These are phyloP conservation scores for Hypoxylon rubiginosum DNA, from an alignment of 2,329 filamentous ascomycete species.

Conservation along the genomic window DNA sequence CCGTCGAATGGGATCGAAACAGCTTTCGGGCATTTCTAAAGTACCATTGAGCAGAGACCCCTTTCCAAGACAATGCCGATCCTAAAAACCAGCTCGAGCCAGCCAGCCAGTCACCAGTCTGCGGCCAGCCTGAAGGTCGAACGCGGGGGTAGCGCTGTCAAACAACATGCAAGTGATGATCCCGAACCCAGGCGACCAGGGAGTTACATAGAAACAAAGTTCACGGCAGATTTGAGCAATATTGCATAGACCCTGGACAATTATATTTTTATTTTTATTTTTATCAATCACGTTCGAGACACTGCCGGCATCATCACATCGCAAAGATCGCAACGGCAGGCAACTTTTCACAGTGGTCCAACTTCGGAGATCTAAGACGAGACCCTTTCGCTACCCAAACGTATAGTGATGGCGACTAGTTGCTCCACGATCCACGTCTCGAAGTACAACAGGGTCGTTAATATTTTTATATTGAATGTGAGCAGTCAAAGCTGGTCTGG, in stretches of 20 bases:
- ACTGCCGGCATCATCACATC: constrained; percentile 23
- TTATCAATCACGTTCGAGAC: constrained; percentile 24
- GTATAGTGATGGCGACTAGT: constrained; percentile 1
- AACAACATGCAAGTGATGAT: constrained; percentile 41
- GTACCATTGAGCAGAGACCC: constrained; percentile 19
- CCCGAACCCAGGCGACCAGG: constrained; percentile 37
- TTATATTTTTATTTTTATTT: constrained; percentile 31
- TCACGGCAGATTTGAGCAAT: constrained; percentile 30
- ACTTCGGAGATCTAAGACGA: constrained; percentile 14
- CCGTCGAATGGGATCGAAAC: constrained; percentile 32
- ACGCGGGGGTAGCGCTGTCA: constrained; percentile 42
- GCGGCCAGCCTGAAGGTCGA: constrained; percentile 22
- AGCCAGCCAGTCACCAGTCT: constrained; percentile 27
- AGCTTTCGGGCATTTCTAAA: constrained; percentile 33
- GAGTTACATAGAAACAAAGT: constrained; percentile 19
- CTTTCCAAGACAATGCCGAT: constrained; percentile 34
- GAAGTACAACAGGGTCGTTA: constrained; percentile 17
- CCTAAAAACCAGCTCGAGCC: constrained; percentile 22
- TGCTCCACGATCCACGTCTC: constrained; percentile 13
- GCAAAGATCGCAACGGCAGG: constrained; percentile 9
- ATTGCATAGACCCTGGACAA: constrained; percentile 14
- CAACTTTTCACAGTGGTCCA: constrained; percentile 18
- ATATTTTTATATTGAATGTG: constrained; percentile 17
- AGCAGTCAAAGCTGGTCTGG: constrained; percentile 14
- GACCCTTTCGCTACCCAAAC: constrained; percentile 1